Evolutionary conservation across 495 filamentous ascomycete species (phyloP).

Genomic region (Aspergillus mulundensis): DNA sequence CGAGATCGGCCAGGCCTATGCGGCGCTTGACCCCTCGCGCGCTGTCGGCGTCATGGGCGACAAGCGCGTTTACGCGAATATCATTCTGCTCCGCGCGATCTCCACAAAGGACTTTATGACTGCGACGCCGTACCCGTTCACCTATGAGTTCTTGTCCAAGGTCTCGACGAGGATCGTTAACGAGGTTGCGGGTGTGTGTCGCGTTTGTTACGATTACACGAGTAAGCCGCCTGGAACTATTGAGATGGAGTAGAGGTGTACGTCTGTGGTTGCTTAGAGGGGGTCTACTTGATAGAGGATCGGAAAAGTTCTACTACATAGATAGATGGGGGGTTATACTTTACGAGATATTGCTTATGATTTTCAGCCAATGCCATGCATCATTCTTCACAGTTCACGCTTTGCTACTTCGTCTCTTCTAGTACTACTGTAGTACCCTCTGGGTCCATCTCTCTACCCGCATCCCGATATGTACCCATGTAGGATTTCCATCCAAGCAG

Average conservation of each 20-base stretch:
- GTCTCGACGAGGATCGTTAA: slow-evolving; percentile 76
- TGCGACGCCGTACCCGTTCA: slow-evolving; percentile 64
- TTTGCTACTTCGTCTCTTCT: no score
- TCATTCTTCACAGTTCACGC: background rate
- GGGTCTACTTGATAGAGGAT: background rate
- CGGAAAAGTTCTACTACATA: background rate
- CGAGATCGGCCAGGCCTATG: slow-evolving; percentile 78
- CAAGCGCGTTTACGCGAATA: slow-evolving; percentile 56
- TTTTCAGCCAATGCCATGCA: background rate
- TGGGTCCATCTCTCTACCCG: no score
- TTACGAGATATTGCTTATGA: background rate
- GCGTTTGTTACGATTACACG: slow-evolving; percentile 65
- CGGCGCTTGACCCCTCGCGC: slow-evolving; percentile 64
- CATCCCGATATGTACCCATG: no score
- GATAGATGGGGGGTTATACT: background rate
- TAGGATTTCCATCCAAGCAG: no score
- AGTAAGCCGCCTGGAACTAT: slow-evolving; percentile 81
- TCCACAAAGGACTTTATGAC: slow-evolving; percentile 82
- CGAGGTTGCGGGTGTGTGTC: slow-evolving; percentile 68
- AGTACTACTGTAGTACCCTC: no score
- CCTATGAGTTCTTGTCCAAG: slow-evolving; percentile 61
- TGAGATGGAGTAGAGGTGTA: slow-evolving; percentile 60
- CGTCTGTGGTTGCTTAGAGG: background rate
- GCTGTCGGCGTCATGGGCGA: slow-evolving; percentile 83
- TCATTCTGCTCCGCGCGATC: slow-evolving; percentile 68